phyloP scores from a whole-genome alignment of 257 asterid species.

The Cinchona pubescens region DNA sequence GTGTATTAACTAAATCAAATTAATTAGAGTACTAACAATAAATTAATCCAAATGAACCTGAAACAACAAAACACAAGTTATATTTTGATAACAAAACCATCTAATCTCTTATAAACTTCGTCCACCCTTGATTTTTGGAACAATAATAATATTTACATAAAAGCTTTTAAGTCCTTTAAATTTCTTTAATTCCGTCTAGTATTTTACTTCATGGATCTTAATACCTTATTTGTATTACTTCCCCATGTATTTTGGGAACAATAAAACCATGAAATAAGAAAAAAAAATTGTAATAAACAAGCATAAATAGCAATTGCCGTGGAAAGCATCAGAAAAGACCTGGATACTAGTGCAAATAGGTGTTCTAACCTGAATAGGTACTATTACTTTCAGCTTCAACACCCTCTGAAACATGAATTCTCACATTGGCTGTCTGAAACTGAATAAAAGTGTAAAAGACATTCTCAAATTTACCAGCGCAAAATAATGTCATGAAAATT shows the following conservation, averaged over 20 bases:
- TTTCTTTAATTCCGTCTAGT: background rate
- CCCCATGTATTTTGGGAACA: background rate
- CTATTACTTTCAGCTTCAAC: constrained; percentile 24
- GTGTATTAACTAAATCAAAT: background rate
- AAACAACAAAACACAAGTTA: background rate
- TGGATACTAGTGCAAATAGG: constrained; percentile 10
- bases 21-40: background rate
- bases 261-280: background rate
- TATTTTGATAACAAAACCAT: background rate
- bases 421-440: constrained; percentile 48
- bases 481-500: constrained; percentile 1
- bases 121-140: background rate
- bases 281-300: background rate
- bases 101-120: background rate
- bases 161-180: background rate
- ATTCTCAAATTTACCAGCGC: constrained; percentile 21
- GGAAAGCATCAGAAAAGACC: constrained; percentile 12
- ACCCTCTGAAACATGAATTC: constrained; percentile 41
- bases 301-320: background rate
- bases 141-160: background rate
- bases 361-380: constrained; percentile 46
- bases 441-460: constrained; percentile 26
- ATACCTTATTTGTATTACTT: background rate
- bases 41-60: background rate
- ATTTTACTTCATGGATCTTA: background rate